Conservation (phyloP, 129 eudicot species). For the Oenanthe sinensis region DNA sequence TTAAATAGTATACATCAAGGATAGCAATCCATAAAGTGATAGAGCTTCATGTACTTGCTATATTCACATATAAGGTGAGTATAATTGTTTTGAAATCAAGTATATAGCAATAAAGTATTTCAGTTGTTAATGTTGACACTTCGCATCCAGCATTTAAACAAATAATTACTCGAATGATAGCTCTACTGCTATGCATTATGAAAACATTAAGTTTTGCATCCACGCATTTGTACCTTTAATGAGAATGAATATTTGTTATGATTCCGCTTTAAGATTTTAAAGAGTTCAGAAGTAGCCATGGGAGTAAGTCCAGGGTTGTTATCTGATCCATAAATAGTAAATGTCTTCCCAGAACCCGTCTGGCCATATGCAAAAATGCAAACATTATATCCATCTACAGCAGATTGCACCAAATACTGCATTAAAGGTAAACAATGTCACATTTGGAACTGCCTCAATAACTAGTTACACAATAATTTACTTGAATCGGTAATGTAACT, state of each 20-base stretch:
- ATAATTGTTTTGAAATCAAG: neutral
- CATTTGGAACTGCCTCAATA: neutral
- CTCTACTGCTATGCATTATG: neutral
- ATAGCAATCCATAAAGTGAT: neutral
- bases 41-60: neutral
- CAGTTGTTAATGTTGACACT: neutral
- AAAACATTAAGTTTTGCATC: neutral
- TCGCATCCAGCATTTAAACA: neutral
- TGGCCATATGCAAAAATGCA: conserved; percentile 99
- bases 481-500: conserved; percentile 1
- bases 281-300: conserved; percentile 82
- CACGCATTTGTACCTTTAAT: conserved; percentile 54
- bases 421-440: conserved; percentile 9
- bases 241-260: conserved; percentile 65
- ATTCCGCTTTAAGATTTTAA: conserved; percentile 67
- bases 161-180: neutral
- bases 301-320: conserved; percentile 95
- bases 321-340: conserved; percentile 91
- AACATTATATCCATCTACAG: conserved; percentile 92
- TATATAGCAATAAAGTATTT: neutral
- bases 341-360: conserved; percentile 98
- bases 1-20: neutral
- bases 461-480: neutral
- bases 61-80: neutral
- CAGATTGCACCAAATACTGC: conserved; percentile 99